Evolutionary conservation across 1,284 basidiomycete species (phyloP).

Genomic region (Phylloporus gajari): DNA sequence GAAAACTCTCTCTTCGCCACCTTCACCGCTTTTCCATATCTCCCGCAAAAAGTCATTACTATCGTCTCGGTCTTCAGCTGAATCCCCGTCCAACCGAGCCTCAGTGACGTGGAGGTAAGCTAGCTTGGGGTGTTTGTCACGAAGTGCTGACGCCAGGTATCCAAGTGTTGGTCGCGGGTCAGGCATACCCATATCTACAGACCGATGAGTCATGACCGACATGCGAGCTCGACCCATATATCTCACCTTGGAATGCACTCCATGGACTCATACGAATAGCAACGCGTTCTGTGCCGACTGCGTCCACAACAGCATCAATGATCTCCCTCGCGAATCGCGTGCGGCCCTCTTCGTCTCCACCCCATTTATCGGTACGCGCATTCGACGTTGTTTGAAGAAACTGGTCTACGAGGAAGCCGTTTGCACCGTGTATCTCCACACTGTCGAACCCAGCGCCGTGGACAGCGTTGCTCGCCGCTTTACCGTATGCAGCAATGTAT

Average conservation of each 20-base stretch:
- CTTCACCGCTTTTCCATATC: constrained; percentile 13
- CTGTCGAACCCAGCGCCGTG: no score
- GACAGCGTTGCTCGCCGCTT: not conserved
- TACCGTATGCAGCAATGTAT: not conserved
- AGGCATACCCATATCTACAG: constrained; percentile 31
- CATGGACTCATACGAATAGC: no score
- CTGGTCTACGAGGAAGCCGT: no score
- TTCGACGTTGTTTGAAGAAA: not conserved
- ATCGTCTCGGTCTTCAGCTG: not conserved
- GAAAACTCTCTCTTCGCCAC: constrained; percentile 44
- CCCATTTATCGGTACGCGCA: no score
- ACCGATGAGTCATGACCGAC: not conserved
- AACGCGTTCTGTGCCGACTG: no score
- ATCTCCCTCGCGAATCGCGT: no score
- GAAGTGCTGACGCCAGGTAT: constrained; percentile 50
- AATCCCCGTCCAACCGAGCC: constrained; percentile 44
- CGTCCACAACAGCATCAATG: no score
- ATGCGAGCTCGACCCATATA: no score
- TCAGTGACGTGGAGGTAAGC: constrained; percentile 69
- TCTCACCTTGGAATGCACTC: no score
- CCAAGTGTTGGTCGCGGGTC: constrained; percentile 33
- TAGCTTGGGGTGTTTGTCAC: constrained; percentile 48
- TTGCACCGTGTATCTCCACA: no score
- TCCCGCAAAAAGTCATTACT: not conserved
- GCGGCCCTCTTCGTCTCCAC: no score